These are phyloP conservation scores for Fusarium tricinctum DNA, from an alignment of 2,329 filamentous ascomycete genomes.

Conservation along the genomic window DNA sequence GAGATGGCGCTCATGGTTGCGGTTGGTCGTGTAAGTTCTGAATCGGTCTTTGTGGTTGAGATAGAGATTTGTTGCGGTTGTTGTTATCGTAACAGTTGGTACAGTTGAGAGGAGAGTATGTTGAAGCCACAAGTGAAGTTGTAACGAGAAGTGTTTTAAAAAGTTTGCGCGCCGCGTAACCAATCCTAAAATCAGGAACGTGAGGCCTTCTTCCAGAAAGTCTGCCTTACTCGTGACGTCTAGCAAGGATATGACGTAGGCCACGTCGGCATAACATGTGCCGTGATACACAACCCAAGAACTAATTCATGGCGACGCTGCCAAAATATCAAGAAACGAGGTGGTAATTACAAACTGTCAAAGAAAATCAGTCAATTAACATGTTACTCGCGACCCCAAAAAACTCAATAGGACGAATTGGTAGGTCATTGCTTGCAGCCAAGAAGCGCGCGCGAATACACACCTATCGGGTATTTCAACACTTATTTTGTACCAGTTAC, in stretches of 20 bases:
- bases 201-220: conserved; percentile 17
- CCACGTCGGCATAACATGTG: conserved; percentile 34
- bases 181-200: conserved; percentile 23
- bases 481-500: background rate
- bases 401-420: background rate
- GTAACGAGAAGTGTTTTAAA: conserved; percentile 6
- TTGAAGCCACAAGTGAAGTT: conserved; percentile 2
- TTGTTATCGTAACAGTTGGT: background rate
- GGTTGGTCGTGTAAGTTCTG: conserved; percentile 20
- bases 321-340: background rate
- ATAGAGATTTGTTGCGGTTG: background rate
- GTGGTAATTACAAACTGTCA: background rate
- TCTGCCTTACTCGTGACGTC: conserved; percentile 13
- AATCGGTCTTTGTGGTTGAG: background rate
- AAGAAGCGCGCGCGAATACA: conserved; percentile 12
- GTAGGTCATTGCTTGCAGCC: background rate
- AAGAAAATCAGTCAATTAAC: background rate
- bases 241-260: conserved; percentile 28
- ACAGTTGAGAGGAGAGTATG: background rate
- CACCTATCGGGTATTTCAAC: conserved; percentile 27
- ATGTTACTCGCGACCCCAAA: background rate
- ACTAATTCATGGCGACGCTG: background rate
- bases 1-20: conserved; percentile 64
- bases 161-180: conserved; percentile 24
- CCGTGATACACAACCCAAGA: conserved; percentile 12